Evolutionary conservation across 345 rosid genomes (phyloP), one percentile per base, ranked within the genome.

Genomic region (Litchi chinensis): DNA sequence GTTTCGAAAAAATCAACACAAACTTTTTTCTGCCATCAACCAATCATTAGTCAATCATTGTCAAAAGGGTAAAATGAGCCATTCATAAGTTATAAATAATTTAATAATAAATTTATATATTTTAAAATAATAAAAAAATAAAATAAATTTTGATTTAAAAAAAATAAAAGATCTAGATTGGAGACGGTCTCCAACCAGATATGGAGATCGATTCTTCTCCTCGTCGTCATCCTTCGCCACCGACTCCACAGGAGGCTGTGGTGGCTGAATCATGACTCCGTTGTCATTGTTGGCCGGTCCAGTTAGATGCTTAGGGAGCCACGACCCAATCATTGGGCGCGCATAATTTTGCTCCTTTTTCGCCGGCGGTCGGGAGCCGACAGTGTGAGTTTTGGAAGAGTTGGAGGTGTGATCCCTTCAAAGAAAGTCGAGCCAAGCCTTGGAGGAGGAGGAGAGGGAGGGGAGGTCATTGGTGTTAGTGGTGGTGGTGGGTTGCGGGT

Each of bases 201-300:
- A n/a, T n/a, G n/a, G n/a, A n/a, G n/a, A 87, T 71, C 82, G 89
- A 79, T 84, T 89, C 88, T 81, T 90, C 78, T 78, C 97, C n/a
- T 74, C n/a, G n/a, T n/a, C 85, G n/a, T 86, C 88, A 68, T 86
- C 91, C 10, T 78, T 79, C 66, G 60, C 57, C 16, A 18, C 68
- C 0, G 73, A 10, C 41, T 71, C 71, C 46, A 83, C 84, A 8
- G 89, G 91, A 1, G 88, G 90, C 69, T 86, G 89, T 0, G 93
- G 94, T 1, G 92, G 95, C 48, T 95, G 95, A 71, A 91, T 76
- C 83, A 19, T 10, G 16, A 68, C 79, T 78, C 7, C 8, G 63
- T 22, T 65, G 2, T 80, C 79, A 9, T 77, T 77, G 0, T 71
- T 74, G 5, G 66, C 80, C 11, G 15, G 74, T 48, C 63, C 82